These are phyloP conservation scores for Capsicum rhomboideum DNA, from an alignment of 257 asterid species.

Conservation along the genomic window DNA sequence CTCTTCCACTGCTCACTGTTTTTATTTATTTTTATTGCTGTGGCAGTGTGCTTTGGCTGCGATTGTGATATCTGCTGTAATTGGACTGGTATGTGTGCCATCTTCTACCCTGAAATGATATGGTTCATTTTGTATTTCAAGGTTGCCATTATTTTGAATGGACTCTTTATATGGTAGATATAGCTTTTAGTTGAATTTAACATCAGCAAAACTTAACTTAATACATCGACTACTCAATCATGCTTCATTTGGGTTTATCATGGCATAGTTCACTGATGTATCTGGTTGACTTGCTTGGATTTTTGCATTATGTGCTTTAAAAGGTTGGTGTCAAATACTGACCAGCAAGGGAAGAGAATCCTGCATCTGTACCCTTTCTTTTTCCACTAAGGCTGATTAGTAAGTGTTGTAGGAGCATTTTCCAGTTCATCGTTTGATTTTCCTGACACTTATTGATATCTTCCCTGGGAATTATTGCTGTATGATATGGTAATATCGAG, in stretches of 20 bases:
- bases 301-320: background rate
- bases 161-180: background rate
- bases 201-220: background rate
- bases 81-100: slow-evolving; percentile 77
- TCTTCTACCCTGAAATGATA: slow-evolving; percentile 1
- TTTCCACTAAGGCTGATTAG: background rate
- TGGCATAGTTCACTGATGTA: background rate
- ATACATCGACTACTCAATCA: background rate
- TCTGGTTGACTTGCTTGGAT: background rate
- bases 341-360: background rate
- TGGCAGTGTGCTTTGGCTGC: slow-evolving; percentile 92
- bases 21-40: slow-evolving; percentile 1
- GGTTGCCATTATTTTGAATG: background rate
- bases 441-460: background rate
- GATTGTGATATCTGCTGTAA: slow-evolving; percentile 92
- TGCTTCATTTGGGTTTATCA: background rate
- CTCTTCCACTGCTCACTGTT: background rate
- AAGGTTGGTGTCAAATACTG: background rate
- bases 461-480: background rate
- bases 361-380: background rate
- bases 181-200: background rate
- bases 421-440: background rate
- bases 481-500: background rate
- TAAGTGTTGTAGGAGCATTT: background rate
- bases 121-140: background rate